Conservation (phyloP, 805 yeast genomes). For the Candida oleophila region DNA sequence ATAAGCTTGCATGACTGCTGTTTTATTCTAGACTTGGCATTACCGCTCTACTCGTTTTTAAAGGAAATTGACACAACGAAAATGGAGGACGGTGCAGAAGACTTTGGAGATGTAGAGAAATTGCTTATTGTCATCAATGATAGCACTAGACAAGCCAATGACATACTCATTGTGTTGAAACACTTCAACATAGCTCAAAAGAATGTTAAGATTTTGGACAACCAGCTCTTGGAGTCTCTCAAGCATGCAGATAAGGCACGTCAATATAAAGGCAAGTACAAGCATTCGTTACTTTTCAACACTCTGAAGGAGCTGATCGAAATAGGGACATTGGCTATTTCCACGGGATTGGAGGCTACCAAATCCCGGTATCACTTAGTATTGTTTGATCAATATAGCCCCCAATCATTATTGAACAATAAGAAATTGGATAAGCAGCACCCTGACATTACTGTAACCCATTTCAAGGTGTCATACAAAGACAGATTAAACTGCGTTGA, state of each 20-base stretch:
- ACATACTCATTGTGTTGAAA: conserved; percentile 32
- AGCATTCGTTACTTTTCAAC: conserved; percentile 22
- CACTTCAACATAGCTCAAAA: conserved; percentile 19
- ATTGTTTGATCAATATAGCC: conserved; percentile 18
- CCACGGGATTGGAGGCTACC: conserved; percentile 29
- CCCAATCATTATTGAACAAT: conserved; percentile 8
- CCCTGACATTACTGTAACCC: conserved; percentile 17
- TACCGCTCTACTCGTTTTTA: conserved; percentile 34
- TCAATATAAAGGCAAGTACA: conserved; percentile 14
- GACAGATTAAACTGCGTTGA: conserved; percentile 19
- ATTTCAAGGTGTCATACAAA: conserved; percentile 18
- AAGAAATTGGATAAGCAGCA: conserved; percentile 3
- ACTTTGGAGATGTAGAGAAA: conserved; percentile 6
- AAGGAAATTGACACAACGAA: conserved; percentile 8
- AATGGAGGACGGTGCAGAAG: conserved; percentile 3
- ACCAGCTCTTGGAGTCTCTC: not conserved
- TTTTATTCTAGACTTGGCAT: conserved; percentile 29
- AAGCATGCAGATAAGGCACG: conserved; percentile 6
- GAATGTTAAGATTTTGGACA: conserved; percentile 15
- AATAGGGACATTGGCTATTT: conserved; percentile 19
- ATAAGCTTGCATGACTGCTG: conserved; percentile 38
- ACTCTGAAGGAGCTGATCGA: conserved; percentile 13
- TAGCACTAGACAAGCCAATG: conserved; percentile 31
- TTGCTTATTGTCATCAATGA: conserved; percentile 30
- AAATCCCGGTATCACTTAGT: conserved; percentile 22